Conservation (phyloP, 495 filamentous ascomycete species). For the Aspergillus biplanus region DNA sequence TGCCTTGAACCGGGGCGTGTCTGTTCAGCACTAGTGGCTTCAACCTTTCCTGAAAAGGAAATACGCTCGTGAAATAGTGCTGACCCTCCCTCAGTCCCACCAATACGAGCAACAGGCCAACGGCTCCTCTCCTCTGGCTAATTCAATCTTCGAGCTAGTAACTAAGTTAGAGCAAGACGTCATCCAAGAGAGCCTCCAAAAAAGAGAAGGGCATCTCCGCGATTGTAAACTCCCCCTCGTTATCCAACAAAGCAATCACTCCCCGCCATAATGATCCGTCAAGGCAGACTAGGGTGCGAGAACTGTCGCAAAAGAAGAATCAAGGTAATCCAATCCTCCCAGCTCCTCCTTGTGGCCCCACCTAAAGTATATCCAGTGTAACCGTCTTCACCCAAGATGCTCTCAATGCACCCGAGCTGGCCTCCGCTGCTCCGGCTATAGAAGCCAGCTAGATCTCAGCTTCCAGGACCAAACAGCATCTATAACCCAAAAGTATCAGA, state of each 20-base stretch:
- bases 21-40: neutral
- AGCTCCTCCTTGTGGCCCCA: neutral
- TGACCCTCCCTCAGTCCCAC: neutral
- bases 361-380: neutral
- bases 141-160: no score
- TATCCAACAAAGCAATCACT: no score
- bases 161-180: no score
- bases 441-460: neutral
- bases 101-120: no score
- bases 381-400: neutral
- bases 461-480: neutral
- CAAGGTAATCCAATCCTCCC: neutral
- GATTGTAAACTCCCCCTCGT: no score
- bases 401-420: conserved; percentile 1
- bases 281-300: neutral
- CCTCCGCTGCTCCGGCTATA: neutral
- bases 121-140: no score
- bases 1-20: neutral
- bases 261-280: neutral
- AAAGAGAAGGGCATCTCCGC: no score
- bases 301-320: neutral
- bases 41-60: neutral
- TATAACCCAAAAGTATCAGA: neutral
- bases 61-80: neutral
- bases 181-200: no score